phyloP scores from a whole-genome alignment of 108 stramenopile genomes.

The Nitzschia sp. region DNA sequence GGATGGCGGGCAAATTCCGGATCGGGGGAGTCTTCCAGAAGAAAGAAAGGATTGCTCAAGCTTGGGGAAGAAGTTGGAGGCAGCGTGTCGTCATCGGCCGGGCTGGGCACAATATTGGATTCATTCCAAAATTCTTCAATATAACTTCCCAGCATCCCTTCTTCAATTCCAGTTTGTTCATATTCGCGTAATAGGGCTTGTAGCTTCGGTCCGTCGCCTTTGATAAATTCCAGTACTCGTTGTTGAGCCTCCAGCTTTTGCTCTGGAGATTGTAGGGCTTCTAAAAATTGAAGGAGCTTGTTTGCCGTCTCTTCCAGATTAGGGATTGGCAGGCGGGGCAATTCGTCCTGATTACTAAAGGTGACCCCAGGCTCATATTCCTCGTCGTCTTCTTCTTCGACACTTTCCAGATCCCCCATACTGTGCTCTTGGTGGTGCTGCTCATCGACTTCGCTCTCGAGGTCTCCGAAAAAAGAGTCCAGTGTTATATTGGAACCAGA shows the following conservation, averaged over 20 bases:
- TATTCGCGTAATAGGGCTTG: slow-evolving; percentile 75
- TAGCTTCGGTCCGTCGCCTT: slow-evolving; percentile 60
- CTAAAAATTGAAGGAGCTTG: slow-evolving; percentile 49
- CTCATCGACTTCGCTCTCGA: neutral
- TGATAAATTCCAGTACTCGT: slow-evolving; percentile 22
- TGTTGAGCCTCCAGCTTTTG: slow-evolving; percentile 5
- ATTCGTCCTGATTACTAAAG: slow-evolving; percentile 44
- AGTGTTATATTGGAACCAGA: neutral
- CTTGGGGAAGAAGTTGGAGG: slow-evolving; percentile 53
- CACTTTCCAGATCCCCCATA: slow-evolving; percentile 2
- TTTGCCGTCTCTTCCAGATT: slow-evolving; percentile 72
- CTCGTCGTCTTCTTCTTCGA: neutral
- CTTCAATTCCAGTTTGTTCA: slow-evolving; percentile 48
- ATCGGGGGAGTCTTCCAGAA: slow-evolving; percentile 85
- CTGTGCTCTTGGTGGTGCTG: neutral
- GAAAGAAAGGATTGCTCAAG: slow-evolving; percentile 84
- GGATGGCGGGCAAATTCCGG: slow-evolving; percentile 73
- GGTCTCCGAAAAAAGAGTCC: slow-evolving; percentile 1
- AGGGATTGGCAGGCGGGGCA: slow-evolving; percentile 82
- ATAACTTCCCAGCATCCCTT: slow-evolving; percentile 63
- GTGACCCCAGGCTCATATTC: slow-evolving; percentile 25
- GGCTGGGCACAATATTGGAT: slow-evolving; percentile 78
- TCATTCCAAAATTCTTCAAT: slow-evolving; percentile 91
- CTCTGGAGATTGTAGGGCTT: slow-evolving; percentile 55
- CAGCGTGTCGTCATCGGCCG: neutral